Evolutionary conservation across 148 eudicot genomes (phyloP).

Genomic region (Spergularia marina): DNA sequence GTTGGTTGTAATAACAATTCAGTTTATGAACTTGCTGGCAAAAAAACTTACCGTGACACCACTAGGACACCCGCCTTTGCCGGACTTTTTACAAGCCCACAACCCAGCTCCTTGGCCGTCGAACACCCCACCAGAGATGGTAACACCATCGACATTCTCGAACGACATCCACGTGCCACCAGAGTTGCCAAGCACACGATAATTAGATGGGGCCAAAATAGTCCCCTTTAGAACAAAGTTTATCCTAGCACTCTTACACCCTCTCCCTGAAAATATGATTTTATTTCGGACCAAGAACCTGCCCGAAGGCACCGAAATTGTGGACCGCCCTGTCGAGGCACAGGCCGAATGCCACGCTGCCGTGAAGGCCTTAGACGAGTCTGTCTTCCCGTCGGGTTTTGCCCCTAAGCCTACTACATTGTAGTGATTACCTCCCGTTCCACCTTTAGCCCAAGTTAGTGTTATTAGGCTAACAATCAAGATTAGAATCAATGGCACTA

Average conservation of each 20-base stretch:
- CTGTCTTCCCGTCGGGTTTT: conserved; percentile 33
- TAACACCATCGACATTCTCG: conserved; percentile 32
- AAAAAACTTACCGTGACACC: conserved; percentile 38
- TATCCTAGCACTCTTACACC: conserved; percentile 39
- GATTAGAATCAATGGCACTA: neutral
- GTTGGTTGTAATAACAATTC: too few relatives aligned
- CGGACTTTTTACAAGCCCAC: conserved; percentile 43
- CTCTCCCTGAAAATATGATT: conserved; percentile 23
- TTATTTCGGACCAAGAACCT: conserved; percentile 24
- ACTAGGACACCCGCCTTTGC: conserved; percentile 31
- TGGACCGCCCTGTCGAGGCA: conserved; percentile 33
- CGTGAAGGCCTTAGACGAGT: conserved; percentile 34
- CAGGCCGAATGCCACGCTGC: conserved; percentile 53
- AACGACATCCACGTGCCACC: conserved; percentile 22
- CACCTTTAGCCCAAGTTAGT: neutral
- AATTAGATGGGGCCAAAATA: conserved; percentile 49
- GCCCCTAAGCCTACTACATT: conserved; percentile 42
- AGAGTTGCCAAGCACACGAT: conserved; percentile 25
- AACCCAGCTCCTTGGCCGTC: conserved; percentile 43
- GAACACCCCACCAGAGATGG: conserved; percentile 42
- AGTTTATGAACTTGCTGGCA: neutral
- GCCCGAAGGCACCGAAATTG: conserved; percentile 22
- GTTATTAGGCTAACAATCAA: neutral
- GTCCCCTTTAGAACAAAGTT: conserved; percentile 38
- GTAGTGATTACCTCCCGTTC: neutral